A percentile compares a stretch with the other conserved stretches of the same genome.
Conservation (phyloP, 805 yeast genomes). For the Peterozyma toletana region DNA sequence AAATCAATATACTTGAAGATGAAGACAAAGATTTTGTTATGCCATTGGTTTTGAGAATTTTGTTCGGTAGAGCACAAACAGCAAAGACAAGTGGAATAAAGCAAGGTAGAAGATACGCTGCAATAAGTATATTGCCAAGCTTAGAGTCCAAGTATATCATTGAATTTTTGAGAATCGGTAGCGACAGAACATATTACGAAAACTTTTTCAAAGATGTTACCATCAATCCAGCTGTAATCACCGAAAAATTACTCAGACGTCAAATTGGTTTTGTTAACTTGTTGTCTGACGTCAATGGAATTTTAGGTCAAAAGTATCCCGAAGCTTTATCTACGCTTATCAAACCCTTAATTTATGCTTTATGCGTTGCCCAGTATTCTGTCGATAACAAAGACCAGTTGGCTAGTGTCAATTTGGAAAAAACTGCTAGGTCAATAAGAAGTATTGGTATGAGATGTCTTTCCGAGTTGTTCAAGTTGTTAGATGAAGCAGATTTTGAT, state of each 20-base stretch:
- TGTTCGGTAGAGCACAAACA: slow-evolving; percentile 82
- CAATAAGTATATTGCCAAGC: slow-evolving; percentile 55
- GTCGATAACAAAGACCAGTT: slow-evolving; percentile 20
- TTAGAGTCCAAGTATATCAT: slow-evolving; percentile 43
- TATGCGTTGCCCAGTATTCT: slow-evolving; percentile 44
- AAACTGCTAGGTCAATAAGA: slow-evolving; percentile 53
- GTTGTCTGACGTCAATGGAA: slow-evolving; percentile 44
- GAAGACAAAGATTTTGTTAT: slow-evolving; percentile 54
- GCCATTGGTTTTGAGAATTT: slow-evolving; percentile 68
- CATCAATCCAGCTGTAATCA: slow-evolving; percentile 17
- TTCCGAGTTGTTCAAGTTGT: slow-evolving; percentile 41
- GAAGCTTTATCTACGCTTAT: slow-evolving; percentile 42
- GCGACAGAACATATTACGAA: slow-evolving; percentile 40
- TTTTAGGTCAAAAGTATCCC: slow-evolving; percentile 52
- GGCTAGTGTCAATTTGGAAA: slow-evolving; percentile 21
- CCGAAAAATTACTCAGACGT: slow-evolving; percentile 33
- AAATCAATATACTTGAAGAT: slow-evolving; percentile 45
- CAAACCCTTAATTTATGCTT: slow-evolving; percentile 48
- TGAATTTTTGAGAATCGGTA: slow-evolving; percentile 57
- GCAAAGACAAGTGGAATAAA: slow-evolving; percentile 62
- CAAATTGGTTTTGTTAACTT: slow-evolving; percentile 61
- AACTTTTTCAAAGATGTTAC: slow-evolving; percentile 21
- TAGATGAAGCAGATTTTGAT: slow-evolving; percentile 36
- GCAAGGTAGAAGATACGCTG: slow-evolving; percentile 65
- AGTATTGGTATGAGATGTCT: slow-evolving; percentile 63